phyloP scores from a whole-genome alignment of 495 filamentous ascomycete genomes.

The Penicillium riverlandense region DNA sequence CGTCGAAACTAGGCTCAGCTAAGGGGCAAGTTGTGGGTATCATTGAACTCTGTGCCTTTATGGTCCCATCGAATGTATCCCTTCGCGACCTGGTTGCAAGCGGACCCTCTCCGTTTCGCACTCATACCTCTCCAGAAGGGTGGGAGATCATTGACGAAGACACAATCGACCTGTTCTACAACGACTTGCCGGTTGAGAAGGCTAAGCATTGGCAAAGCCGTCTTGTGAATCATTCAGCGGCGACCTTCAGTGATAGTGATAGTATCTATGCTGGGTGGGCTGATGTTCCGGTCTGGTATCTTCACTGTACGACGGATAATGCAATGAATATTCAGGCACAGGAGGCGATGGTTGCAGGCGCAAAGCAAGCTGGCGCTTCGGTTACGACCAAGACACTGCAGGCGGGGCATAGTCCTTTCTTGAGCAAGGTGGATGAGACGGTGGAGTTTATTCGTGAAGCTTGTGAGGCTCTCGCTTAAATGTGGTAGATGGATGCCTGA shows the following conservation, averaged over 20 bases:
- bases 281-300: constrained; percentile 4
- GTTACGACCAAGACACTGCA: constrained; percentile 1
- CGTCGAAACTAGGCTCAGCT: neutral
- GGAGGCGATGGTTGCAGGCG: constrained; percentile 2
- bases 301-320: neutral
- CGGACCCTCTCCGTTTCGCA: neutral
- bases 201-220: neutral
- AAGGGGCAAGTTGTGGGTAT: neutral
- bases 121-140: neutral
- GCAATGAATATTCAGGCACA: constrained; percentile 1
- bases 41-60: neutral
- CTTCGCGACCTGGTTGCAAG: neutral
- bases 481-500: too few species aligned
- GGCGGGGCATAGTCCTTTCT: constrained; percentile 1
- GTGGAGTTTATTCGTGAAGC: neutral
- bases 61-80: neutral
- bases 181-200: constrained; percentile 1
- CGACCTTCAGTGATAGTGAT: neutral
- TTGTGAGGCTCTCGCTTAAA: neutral
- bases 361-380: neutral
- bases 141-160: constrained; percentile 3
- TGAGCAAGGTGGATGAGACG: constrained; percentile 1
- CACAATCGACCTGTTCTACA: constrained; percentile 1
- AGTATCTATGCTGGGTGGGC: constrained; percentile 4
- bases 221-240: constrained; percentile 2